A percentile compares a stretch with the other conserved stretches of the same genome.
Evolutionary conservation across 768 basidiomycete species (phyloP).

Genomic region (Pholiota molesta): DNA sequence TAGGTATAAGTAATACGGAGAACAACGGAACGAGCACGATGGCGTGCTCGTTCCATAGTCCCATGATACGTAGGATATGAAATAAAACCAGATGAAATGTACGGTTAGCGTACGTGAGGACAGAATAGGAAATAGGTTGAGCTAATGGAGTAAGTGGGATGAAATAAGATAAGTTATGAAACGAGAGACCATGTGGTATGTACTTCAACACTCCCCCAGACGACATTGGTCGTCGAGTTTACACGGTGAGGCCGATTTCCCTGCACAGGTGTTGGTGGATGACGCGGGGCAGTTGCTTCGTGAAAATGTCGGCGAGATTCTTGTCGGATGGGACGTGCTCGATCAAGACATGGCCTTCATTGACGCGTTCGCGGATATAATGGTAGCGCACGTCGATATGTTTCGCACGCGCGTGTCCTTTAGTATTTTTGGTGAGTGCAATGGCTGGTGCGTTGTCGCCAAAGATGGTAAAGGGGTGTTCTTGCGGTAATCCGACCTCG

Average conservation of each 20-base stretch:
- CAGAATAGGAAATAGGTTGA: too few species aligned
- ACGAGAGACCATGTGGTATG: too few species aligned
- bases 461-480: conserved; percentile 10
- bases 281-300: conserved; percentile 26
- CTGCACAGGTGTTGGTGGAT: conserved; percentile 16
- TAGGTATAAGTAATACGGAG: too few species aligned
- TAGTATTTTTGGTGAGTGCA: conserved; percentile 27
- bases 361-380: conserved; percentile 27
- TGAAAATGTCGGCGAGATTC: conserved; percentile 42
- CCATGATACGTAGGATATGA: too few species aligned
- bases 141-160: too few species aligned
- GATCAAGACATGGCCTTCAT: conserved; percentile 17
- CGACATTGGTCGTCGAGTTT: not conserved
- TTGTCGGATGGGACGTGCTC: conserved; percentile 28
- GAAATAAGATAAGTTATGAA: too few species aligned
- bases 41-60: too few species aligned
- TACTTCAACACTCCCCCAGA: conserved; percentile 10
- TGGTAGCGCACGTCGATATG: conserved; percentile 34
- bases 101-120: too few species aligned
- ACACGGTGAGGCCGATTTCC: not conserved
- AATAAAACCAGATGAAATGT: too few species aligned
- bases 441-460: conserved; percentile 33
- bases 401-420: conserved; percentile 30
- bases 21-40: too few species aligned
- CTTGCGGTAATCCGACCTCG: conserved; percentile 21